Conservation (phyloP, 2,329 filamentous ascomycete species). For the Chrysoporthe austroafricana region DNA sequence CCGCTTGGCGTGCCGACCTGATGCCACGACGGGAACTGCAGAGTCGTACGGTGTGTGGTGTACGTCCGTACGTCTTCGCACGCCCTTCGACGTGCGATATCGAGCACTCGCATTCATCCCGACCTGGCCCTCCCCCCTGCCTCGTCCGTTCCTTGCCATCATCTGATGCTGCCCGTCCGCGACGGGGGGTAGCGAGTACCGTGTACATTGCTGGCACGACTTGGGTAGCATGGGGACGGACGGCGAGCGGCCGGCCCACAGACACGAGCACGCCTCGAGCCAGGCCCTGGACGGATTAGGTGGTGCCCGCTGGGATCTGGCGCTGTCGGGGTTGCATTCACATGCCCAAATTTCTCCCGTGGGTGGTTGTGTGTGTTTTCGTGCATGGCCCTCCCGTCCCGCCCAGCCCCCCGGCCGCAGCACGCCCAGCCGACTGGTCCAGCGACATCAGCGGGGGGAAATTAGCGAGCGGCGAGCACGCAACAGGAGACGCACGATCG, state of each 20-base stretch:
- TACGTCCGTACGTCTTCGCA: background rate
- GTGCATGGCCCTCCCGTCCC: background rate
- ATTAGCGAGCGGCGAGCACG: slow-evolving; percentile 2
- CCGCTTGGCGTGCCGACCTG: background rate
- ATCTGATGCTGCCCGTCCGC: background rate
- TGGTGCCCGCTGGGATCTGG: background rate
- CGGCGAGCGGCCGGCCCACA: background rate
- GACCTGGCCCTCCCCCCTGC: background rate
- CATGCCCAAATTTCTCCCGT: background rate
- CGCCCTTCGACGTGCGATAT: background rate
- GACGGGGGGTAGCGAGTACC: background rate
- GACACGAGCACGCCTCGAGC: background rate
- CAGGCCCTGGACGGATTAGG: background rate
- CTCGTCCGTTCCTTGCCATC: background rate
- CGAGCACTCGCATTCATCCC: background rate
- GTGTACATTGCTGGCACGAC: background rate
- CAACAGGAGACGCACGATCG: background rate
- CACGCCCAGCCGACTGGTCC: slow-evolving; percentile 3
- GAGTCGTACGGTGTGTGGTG: background rate
- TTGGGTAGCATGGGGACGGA: background rate
- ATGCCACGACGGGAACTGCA: background rate
- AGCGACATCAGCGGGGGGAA: background rate
- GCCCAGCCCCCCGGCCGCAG: background rate
- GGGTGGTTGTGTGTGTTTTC: background rate
- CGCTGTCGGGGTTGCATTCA: slow-evolving; percentile 3